Base-by-base conservation (phyloP, 257 asterid genomes). In the Petunia secreta region DNA sequence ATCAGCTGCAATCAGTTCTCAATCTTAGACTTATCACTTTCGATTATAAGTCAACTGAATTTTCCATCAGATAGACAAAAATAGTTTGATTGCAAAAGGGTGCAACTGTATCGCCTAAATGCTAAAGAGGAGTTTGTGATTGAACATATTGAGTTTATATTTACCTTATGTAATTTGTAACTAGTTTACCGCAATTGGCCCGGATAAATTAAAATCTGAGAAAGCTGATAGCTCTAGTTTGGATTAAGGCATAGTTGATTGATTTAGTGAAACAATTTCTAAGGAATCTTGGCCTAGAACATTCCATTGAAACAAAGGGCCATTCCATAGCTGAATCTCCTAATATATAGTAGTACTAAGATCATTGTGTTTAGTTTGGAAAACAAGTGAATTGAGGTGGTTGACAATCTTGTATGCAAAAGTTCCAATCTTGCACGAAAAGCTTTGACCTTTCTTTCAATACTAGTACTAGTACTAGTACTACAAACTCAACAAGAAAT, bases 1-100 rank as follows among this genome's bases (percentile, higher is more conserved):
- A 80, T 89, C 87, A 62, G 79, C 97, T 92, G 87, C 87, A 83
- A 75, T 25, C 25, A 25, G 25, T 25, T 25, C 25, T 25, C 25
- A 25, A 25, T 25, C 25, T 25, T 25, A 25, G 25, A 25, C 25
- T 25, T 25, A 25, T 25, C 25, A 25, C 25, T 25, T 25, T 25
- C 25, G 25, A 25, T 25, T 25, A 25, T 25, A 25, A 25, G 25
- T 25, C 25, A 25, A 25, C 25, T 25, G 25, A 25, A 25, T 25
- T 25, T 25, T 25, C 25, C 25, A 25, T 25, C 25, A 25, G 25
- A 25, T 25, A 25, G 25, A 25, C 25, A 25, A 25, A 25, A 25
- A 25, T 25, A 25, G 25, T 25, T 25, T 25, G 25, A 25, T 25
- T 25, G 25, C 25, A 25, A 25, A 25, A 25, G 25, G 25, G 25